Conservation (phyloP, 2,329 filamentous ascomycete species). For the Microdochium nivale region DNA sequence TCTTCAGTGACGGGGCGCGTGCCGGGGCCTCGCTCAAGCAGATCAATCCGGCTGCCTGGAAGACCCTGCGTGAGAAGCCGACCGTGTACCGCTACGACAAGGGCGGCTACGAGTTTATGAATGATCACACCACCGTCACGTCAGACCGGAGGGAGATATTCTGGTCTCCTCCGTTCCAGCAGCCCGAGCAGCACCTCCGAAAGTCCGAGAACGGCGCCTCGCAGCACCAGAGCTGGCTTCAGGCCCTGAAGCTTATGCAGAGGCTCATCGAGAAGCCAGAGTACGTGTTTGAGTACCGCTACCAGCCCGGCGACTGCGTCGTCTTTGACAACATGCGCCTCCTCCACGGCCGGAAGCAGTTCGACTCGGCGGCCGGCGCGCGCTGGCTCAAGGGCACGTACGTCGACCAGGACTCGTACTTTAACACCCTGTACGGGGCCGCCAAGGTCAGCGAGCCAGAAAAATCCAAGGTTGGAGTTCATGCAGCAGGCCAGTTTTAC, state of each 20-base stretch:
- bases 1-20: conserved; percentile 71
- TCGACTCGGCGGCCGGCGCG: conserved; percentile 57
- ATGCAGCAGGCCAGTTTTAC: not conserved
- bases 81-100: conserved; percentile 56
- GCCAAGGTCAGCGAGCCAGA: not conserved
- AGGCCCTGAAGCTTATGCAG: conserved; percentile 47
- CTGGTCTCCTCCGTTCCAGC: conserved; percentile 80
- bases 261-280: conserved; percentile 44
- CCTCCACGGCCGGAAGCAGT: conserved; percentile 74
- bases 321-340: conserved; percentile 86
- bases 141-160: conserved; percentile 29
- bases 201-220: not conserved
- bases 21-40: conserved; percentile 38
- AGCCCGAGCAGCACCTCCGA: conserved; percentile 18
- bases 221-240: conserved; percentile 30
- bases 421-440: conserved; percentile 5
- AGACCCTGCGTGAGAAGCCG: conserved; percentile 28
- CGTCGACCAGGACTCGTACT: conserved; percentile 40
- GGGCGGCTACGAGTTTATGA: conserved; percentile 53
- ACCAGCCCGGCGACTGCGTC: conserved; percentile 77
- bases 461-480: not conserved
- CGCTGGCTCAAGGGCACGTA: conserved; percentile 85
- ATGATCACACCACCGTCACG: conserved; percentile 44
- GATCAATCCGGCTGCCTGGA: conserved; percentile 14
- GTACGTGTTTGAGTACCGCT: conserved; percentile 60